These are phyloP conservation scores for Phytophthora foliorum DNA, from an alignment of 352 stramenopile genomes.

Conservation along the genomic window DNA sequence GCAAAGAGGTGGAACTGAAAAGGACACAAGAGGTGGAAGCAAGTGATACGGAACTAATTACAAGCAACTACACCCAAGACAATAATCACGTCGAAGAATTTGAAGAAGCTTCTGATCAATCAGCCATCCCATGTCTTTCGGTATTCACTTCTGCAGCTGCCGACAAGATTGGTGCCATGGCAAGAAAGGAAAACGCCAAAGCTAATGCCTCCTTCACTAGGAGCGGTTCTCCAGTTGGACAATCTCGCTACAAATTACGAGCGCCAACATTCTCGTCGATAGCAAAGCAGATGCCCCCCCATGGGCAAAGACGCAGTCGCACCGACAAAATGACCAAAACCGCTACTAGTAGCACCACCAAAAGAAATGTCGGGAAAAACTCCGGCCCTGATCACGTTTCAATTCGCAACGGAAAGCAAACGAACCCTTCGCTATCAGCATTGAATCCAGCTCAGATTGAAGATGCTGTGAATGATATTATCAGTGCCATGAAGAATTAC, in stretches of 20 bases:
- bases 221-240: conserved; percentile 7
- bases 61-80: not conserved
- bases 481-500: conserved; percentile 13
- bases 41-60: not conserved
- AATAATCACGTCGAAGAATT: conserved; percentile 24
- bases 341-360: not conserved
- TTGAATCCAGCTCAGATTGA: conserved; percentile 14
- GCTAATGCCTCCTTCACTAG: not conserved
- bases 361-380: not conserved
- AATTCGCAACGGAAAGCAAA: not conserved
- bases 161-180: not conserved
- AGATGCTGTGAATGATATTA: conserved; percentile 15
- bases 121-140: not conserved
- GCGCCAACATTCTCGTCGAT: conserved; percentile 25
- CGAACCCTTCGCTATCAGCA: not conserved
- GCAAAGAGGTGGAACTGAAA: conserved; percentile 30
- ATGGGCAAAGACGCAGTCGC: conserved; percentile 9
- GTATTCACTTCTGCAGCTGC: not conserved
- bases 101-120: not conserved
- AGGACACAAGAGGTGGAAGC: not conserved
- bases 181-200: not conserved
- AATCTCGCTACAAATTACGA: conserved; percentile 20
- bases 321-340: not conserved
- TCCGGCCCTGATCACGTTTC: not conserved
- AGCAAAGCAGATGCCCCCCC: conserved; percentile 31